A percentile compares a stretch with the other conserved stretches of the same genome.
Evolutionary conservation across 1,284 basidiomycete genomes (phyloP).

Genomic region (Agroathelia rolfsii): DNA sequence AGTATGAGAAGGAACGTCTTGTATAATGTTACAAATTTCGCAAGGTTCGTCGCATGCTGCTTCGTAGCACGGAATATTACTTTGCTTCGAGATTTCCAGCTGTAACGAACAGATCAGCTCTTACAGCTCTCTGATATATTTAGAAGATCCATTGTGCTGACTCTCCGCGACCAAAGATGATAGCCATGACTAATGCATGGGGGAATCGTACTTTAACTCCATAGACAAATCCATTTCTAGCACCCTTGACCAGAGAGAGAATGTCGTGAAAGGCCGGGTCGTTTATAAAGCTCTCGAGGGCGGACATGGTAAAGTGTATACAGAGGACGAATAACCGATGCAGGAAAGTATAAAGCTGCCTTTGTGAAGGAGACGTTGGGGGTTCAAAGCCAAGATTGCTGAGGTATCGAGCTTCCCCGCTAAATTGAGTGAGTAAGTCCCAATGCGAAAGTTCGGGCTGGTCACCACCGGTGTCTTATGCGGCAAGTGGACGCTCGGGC

Average conservation of each 20-base stretch:
- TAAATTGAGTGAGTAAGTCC: neutral
- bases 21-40: constrained; percentile 91
- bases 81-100: constrained; percentile 58
- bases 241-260: constrained; percentile 88
- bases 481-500: neutral
- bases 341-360: no score
- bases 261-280: constrained; percentile 83
- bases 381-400: neutral
- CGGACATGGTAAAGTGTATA: constrained; percentile 15
- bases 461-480: no score
- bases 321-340: neutral
- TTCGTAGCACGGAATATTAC: constrained; percentile 83
- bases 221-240: constrained; percentile 89
- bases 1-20: constrained; percentile 81
- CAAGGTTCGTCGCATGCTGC: constrained; percentile 82
- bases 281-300: constrained; percentile 30
- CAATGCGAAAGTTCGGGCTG: no score
- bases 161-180: constrained; percentile 87
- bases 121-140: constrained; percentile 6
- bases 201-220: constrained; percentile 93
- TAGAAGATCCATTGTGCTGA: constrained; percentile 29
- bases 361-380: neutral
- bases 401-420: neutral
- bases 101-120: constrained; percentile 19
- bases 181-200: constrained; percentile 98